Evolutionary conservation across 495 filamentous ascomycete genomes (phyloP).

Genomic region (Cercophora sp.): DNA sequence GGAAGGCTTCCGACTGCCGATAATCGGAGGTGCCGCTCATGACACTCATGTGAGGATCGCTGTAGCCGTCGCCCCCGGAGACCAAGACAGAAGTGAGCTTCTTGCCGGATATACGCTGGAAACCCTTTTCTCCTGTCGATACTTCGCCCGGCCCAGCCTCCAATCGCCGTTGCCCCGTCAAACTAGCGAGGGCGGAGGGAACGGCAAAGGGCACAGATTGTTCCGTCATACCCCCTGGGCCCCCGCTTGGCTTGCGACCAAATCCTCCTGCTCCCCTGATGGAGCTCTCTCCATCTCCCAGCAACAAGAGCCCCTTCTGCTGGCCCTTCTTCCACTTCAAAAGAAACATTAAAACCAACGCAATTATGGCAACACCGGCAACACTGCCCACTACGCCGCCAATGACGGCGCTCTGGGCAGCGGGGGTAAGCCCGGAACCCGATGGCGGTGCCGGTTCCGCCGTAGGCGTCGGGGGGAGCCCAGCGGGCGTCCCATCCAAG

Average conservation of each 20-base stretch:
- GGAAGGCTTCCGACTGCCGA: slow-evolving; percentile 44
- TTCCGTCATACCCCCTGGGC: slow-evolving; percentile 41
- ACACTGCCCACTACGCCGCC: slow-evolving; percentile 65
- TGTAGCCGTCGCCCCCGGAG: slow-evolving; percentile 67
- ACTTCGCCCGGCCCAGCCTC: slow-evolving; percentile 39
- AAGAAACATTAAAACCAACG: slow-evolving; percentile 52
- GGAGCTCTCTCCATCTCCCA: slow-evolving; percentile 25
- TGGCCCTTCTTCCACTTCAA: slow-evolving; percentile 53
- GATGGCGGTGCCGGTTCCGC: slow-evolving; percentile 5
- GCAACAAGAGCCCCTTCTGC: slow-evolving; percentile 27
- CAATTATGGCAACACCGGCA: slow-evolving; percentile 57
- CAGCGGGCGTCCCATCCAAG: slow-evolving; percentile 3
- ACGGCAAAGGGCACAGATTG: slow-evolving; percentile 53
- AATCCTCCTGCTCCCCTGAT: slow-evolving; percentile 10
- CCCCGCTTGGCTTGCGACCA: slow-evolving; percentile 11
- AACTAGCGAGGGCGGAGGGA: slow-evolving; percentile 49
- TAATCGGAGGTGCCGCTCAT: slow-evolving; percentile 47
- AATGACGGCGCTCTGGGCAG: slow-evolving; percentile 43
- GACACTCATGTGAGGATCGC: slow-evolving; percentile 48
- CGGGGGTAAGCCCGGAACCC: slow-evolving; percentile 25
- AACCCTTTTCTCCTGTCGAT: slow-evolving; percentile 40
- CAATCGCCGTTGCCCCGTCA: slow-evolving; percentile 46
- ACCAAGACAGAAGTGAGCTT: slow-evolving; percentile 69
- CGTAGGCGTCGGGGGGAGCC: neutral
- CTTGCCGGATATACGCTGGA: slow-evolving; percentile 60